Conservation (phyloP, 345 rosid species). For the Acer negundo region DNA sequence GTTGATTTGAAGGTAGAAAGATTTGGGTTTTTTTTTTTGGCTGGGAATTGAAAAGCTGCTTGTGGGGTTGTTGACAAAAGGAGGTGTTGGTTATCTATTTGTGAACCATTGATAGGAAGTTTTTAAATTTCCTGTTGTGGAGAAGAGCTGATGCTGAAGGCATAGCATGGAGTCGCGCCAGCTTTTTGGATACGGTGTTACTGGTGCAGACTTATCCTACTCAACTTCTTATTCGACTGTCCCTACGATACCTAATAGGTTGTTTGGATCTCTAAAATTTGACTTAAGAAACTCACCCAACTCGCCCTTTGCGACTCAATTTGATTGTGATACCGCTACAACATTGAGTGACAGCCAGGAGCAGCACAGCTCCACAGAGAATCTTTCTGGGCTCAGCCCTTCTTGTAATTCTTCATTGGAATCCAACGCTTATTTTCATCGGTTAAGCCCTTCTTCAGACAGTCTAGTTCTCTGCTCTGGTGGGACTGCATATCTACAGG, state of each 20-base stretch:
- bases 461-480: conserved; percentile 26
- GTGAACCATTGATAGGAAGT: background rate
- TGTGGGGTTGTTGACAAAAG: background rate
- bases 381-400: conserved; percentile 50
- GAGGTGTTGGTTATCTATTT: background rate
- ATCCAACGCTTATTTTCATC: conserved; percentile 33
- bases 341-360: conserved; percentile 55
- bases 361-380: conserved; percentile 46
- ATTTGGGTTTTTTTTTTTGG: background rate
- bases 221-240: conserved; percentile 36
- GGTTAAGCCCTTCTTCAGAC: conserved; percentile 41
- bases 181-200: conserved; percentile 34
- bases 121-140: background rate
- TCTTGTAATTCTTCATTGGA: conserved; percentile 48
- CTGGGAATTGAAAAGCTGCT: conserved; percentile 13
- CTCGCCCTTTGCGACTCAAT: conserved; percentile 41
- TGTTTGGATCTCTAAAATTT: conserved; percentile 37
- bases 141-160: conserved; percentile 30
- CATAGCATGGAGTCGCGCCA: conserved; percentile 52
- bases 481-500: conserved; percentile 28
- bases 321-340: conserved; percentile 41
- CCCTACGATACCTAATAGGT: conserved; percentile 40
- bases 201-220: conserved; percentile 47
- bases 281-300: conserved; percentile 45
- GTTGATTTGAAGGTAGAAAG: conserved; percentile 25